These are phyloP conservation scores for Marasmius sp. DNA, from an alignment of 1,284 basidiomycete species.

Conservation along the genomic window DNA sequence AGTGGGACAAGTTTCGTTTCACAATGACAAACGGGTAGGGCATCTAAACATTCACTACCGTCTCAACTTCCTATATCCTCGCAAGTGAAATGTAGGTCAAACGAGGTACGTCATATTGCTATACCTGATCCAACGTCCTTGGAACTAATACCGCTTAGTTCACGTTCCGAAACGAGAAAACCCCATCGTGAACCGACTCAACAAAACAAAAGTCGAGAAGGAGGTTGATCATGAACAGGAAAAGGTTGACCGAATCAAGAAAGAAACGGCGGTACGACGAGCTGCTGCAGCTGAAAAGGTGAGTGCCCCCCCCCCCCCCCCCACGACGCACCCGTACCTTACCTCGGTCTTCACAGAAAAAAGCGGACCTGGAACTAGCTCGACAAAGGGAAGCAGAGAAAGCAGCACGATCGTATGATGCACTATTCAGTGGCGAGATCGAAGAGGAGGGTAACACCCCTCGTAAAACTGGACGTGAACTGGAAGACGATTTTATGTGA, in stretches of 20 bases:
- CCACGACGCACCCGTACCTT: not conserved
- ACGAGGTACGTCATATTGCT: constrained; percentile 50
- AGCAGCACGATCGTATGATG: constrained; percentile 75
- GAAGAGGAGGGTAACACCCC: constrained; percentile 34
- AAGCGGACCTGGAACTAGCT: constrained; percentile 68
- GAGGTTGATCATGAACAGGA: constrained; percentile 93
- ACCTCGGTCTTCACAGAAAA: constrained; percentile 47
- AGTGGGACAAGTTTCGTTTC: constrained; percentile 93
- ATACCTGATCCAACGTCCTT: not conserved
- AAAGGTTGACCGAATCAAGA: constrained; percentile 77
- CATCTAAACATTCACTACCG: not conserved
- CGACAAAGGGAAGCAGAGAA: constrained; percentile 74
- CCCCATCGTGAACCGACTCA: constrained; percentile 87
- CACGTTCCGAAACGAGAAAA: constrained; percentile 86
- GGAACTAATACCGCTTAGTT: constrained; percentile 40
- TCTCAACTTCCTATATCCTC: not conserved
- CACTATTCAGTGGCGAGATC: constrained; percentile 58
- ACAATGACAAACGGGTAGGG: constrained; percentile 80
- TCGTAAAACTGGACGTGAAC: constrained; percentile 42
- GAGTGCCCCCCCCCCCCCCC: not conserved
- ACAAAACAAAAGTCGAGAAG: constrained; percentile 89
- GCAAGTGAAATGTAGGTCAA: constrained; percentile 58
- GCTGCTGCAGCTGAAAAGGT: constrained; percentile 13
- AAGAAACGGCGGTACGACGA: constrained; percentile 40
- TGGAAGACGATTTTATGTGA: constrained; percentile 17